Conservation (phyloP, 768 basidiomycete genomes). For the Naganishia friedmannii region DNA sequence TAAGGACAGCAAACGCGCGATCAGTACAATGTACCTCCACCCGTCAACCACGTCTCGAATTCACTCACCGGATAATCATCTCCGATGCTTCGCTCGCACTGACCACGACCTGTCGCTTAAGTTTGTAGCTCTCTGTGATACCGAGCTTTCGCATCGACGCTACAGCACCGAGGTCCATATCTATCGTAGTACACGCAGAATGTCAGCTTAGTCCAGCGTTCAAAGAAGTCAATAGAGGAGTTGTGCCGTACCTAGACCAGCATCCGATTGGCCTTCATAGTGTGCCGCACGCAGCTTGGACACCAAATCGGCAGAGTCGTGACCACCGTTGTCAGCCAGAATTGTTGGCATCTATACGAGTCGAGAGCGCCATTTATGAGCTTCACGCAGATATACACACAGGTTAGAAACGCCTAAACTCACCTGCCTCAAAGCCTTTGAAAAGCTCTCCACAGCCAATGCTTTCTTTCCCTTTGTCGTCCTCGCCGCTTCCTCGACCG, state of each 20-base stretch:
- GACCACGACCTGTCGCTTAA: conserved; percentile 89
- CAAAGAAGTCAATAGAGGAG: background rate
- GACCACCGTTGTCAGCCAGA: conserved; percentile 94
- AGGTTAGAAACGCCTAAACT: conserved; percentile 5
- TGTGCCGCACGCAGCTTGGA: conserved; percentile 85
- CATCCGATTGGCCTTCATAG: conserved; percentile 79
- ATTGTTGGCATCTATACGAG: conserved; percentile 77
- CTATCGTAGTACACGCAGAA: conserved; percentile 53
- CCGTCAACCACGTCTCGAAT: background rate
- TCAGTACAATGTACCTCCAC: background rate
- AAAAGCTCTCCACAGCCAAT: conserved; percentile 89
- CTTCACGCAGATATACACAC: background rate
- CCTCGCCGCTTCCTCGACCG: conserved; percentile 82
- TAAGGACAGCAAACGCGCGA: conserved; percentile 45
- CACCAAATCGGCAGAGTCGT: conserved; percentile 94
- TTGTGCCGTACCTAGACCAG: conserved; percentile 72
- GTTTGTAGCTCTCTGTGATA: conserved; percentile 93
- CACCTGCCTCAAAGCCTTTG: conserved; percentile 71
- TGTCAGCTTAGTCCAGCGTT: background rate
- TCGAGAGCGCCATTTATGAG: background rate
- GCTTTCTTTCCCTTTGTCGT: conserved; percentile 90
- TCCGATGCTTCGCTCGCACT: conserved; percentile 95
- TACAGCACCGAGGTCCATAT: conserved; percentile 81
- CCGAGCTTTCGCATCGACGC: conserved; percentile 85
- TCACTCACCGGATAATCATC: conserved; percentile 83